Conservation (phyloP, 2,329 filamentous ascomycete species). For the Colletotrichum nymphaeae region DNA sequence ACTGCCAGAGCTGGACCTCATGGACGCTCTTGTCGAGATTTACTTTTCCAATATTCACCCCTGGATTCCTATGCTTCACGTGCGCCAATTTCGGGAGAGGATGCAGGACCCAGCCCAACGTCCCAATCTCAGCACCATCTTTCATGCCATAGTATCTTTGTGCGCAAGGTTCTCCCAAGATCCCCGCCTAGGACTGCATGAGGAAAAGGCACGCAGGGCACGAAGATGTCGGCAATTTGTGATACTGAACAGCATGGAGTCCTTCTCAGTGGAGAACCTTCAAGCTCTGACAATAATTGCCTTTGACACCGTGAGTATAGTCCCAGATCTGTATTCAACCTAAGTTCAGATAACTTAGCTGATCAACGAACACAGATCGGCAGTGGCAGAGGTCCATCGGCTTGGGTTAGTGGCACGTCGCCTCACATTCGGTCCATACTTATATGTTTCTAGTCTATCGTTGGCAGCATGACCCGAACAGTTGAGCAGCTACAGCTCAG, state of each 20-base stretch:
- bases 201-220: conserved; percentile 30
- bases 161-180: conserved; percentile 44
- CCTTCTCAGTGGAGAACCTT: conserved; percentile 48
- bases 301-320: conserved; percentile 45
- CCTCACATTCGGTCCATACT: neutral
- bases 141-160: conserved; percentile 49
- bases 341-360: neutral
- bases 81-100: conserved; percentile 40
- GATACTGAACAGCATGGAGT: conserved; percentile 47
- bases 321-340: neutral
- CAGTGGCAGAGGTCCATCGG: conserved; percentile 45
- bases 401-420: conserved; percentile 41
- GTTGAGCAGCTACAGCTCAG: conserved; percentile 52
- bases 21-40: conserved; percentile 46
- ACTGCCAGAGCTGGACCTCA: conserved; percentile 44
- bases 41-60: conserved; percentile 52
- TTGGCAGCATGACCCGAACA: conserved; percentile 51
- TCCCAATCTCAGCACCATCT: conserved; percentile 42
- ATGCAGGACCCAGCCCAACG: conserved; percentile 38
- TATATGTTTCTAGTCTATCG: conserved; percentile 37
- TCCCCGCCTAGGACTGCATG: conserved; percentile 39
- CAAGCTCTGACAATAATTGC: conserved; percentile 49
- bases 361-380: conserved; percentile 42
- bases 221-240: conserved; percentile 44
- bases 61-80: conserved; percentile 52